A percentile compares a stretch with the other conserved stretches of the same genome.
These are phyloP conservation scores for Orbilia javanica DNA, from an alignment of 2,329 filamentous ascomycete genomes.

Conservation along the genomic window DNA sequence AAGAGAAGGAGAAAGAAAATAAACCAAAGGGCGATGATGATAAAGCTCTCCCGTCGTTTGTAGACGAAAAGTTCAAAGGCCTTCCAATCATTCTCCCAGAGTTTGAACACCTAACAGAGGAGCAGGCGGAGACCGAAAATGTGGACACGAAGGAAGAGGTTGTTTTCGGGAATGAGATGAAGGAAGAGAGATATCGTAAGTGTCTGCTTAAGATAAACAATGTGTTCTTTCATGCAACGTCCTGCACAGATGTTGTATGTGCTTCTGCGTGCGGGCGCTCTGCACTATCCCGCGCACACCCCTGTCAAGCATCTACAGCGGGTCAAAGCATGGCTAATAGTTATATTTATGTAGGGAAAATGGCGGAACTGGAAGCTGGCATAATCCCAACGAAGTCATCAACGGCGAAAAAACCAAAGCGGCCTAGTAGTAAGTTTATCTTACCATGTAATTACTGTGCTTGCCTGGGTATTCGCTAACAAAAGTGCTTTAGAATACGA, in stretches of 20 bases:
- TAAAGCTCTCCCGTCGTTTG: constrained; percentile 63
- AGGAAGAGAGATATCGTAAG: constrained; percentile 76
- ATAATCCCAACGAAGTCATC: constrained; percentile 56
- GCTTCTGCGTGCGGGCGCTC: background rate
- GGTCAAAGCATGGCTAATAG: constrained; percentile 9
- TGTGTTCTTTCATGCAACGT: constrained; percentile 15
- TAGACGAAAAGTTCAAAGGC: constrained; percentile 65
- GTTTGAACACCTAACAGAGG: constrained; percentile 75
- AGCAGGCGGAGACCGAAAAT: constrained; percentile 78
- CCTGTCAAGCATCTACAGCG: background rate
- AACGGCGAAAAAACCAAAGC: constrained; percentile 56
- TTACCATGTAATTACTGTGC: background rate
- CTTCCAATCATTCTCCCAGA: constrained; percentile 72
- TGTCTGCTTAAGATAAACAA: constrained; percentile 41
- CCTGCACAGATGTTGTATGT: constrained; percentile 42
- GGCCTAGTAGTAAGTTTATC: constrained; percentile 49
- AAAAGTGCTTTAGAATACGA: constrained; percentile 40
- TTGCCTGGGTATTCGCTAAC: background rate
- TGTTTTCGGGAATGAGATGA: constrained; percentile 78
- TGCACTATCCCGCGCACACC: background rate
- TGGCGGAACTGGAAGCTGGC: constrained; percentile 53
- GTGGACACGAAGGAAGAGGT: constrained; percentile 78
- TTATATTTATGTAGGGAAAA: constrained; percentile 48
- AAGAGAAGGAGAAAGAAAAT: constrained; percentile 55
- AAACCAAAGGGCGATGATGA: constrained; percentile 60